Base-by-base conservation (phyloP, 1,139 yeast species). In the Saccharomyces hybrid region DNA sequence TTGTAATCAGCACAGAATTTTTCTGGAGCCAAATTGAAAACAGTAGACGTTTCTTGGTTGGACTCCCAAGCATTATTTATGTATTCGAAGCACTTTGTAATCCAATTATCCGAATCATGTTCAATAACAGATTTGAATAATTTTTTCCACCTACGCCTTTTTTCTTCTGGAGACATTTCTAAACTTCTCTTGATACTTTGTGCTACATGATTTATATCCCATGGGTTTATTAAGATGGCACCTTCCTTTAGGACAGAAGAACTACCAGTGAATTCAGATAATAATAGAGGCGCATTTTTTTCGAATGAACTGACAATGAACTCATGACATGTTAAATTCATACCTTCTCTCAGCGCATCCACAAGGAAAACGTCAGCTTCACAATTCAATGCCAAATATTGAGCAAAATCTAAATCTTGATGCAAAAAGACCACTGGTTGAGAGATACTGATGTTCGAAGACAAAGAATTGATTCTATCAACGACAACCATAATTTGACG, bases 311-410 rank as follows among this genome's bases (percentile, higher is more conserved):
- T 88, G 55, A 84, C 84, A 26, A 89, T 80, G 67, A 86, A 91
- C 67, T 91, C 98, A 67, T 91, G 98, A 63, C 97, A 89, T 0
- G 98, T 89, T 65, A 91, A 75, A 65, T 91, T 91, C 86, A 91
- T 86, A 11, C 98, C 98, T 69, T 93, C 98, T 66, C 98, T 82
- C 79, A 91, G 80, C 1, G 96, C 86, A 1, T 95, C 83, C 2
- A 91, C 97, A 38, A 87, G 83, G 68, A 91, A 90, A 0, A 82
- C 78, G 60, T 87, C 93, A 0, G 97, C 96, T 67, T 89, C 97
- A 48, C 84, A 75, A 52, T 87, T 79, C 54, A 91, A 73, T 0
- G 96, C 97, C 61, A 91, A 72, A 66, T 91, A 91, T 69, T 91
- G 97, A 55, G 84, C 86, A 67, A 88, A 91, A 41, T 83, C 90